Conservation (phyloP, 1,284 basidiomycete genomes). For the Boletus smithii region DNA sequence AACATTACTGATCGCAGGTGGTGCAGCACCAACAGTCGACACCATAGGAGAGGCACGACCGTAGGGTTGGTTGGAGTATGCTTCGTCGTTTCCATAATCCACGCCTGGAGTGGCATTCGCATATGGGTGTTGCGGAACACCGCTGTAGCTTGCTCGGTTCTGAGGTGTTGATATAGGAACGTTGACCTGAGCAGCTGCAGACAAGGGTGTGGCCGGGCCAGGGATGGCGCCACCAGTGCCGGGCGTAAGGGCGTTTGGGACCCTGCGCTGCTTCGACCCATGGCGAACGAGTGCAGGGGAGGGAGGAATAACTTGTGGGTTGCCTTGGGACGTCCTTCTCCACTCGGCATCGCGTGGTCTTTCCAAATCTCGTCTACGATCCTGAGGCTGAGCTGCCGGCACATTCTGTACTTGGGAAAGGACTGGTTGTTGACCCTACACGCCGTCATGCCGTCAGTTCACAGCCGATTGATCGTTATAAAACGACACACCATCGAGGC, state of each 20-base stretch:
- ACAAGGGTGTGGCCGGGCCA: slow-evolving; percentile 61
- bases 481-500: slow-evolving; percentile 60
- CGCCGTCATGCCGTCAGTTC: slow-evolving; percentile 17
- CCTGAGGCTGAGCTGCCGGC: slow-evolving; percentile 44
- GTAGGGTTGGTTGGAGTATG: slow-evolving; percentile 53
- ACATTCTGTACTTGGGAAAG: slow-evolving; percentile 59
- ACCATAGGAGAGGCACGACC: slow-evolving; percentile 75
- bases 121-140: slow-evolving; percentile 59
- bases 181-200: slow-evolving; percentile 70
- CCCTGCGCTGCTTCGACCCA: slow-evolving; percentile 63
- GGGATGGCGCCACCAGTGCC: slow-evolving; percentile 42
- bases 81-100: slow-evolving; percentile 53
- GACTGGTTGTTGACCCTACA: slow-evolving; percentile 57
- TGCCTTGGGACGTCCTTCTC: slow-evolving; percentile 53
- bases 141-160: slow-evolving; percentile 43
- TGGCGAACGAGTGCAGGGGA: slow-evolving; percentile 73
- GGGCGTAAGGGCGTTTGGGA: slow-evolving; percentile 54
- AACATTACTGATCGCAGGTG: slow-evolving; percentile 67
- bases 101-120: slow-evolving; percentile 52
- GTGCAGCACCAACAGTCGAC: slow-evolving; percentile 58
- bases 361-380: slow-evolving; percentile 57
- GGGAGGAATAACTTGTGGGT: slow-evolving; percentile 55
- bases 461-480: slow-evolving; percentile 1
- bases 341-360: slow-evolving; percentile 44
- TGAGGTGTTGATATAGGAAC: slow-evolving; percentile 57